Conservation (phyloP, 805 yeast genomes). For the Nakazawaea wyomingensis region DNA sequence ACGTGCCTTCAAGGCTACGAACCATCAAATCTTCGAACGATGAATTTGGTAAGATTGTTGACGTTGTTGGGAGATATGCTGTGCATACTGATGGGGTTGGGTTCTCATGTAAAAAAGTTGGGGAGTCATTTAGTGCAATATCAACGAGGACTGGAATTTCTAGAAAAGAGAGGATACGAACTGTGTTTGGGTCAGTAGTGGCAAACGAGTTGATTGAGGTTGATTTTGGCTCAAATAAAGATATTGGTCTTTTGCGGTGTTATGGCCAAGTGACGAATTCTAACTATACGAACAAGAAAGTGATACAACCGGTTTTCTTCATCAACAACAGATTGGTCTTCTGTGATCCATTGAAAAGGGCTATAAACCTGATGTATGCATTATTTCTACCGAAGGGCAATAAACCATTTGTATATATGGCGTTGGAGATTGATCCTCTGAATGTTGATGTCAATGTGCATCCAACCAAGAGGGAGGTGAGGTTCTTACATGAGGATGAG, state of each 20-base stretch:
- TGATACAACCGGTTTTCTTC: slow-evolving; percentile 68
- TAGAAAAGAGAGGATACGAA: slow-evolving; percentile 63
- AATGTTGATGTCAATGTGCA: slow-evolving; percentile 91
- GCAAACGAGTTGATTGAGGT: slow-evolving; percentile 60
- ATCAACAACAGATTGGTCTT: slow-evolving; percentile 79
- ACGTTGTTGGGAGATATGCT: slow-evolving; percentile 79
- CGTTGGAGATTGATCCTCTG: slow-evolving; percentile 59
- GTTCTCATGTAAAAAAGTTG: slow-evolving; percentile 73
- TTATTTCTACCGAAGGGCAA: slow-evolving; percentile 72
- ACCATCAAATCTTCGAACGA: slow-evolving; percentile 64
- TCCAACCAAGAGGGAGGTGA: slow-evolving; percentile 90
- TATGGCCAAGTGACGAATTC: slow-evolving; percentile 66
- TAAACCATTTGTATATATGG: slow-evolving; percentile 71
- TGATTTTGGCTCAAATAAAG: slow-evolving; percentile 26
- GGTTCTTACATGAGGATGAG: slow-evolving; percentile 82
- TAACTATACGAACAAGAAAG: slow-evolving; percentile 64
- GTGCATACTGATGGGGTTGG: slow-evolving; percentile 67
- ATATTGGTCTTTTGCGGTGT: slow-evolving; percentile 47
- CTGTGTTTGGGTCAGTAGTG: slow-evolving; percentile 63
- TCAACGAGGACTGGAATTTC: slow-evolving; percentile 46
- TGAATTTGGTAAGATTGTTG: slow-evolving; percentile 72
- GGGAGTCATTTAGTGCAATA: slow-evolving; percentile 68
- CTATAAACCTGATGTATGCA: slow-evolving; percentile 57
- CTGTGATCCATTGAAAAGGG: slow-evolving; percentile 74
- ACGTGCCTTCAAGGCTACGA: slow-evolving; percentile 71